Evolutionary conservation across 768 basidiomycete genomes (phyloP), one percentile per base, ranked within the genome.

Genomic region (Termitomyces sp.): DNA sequence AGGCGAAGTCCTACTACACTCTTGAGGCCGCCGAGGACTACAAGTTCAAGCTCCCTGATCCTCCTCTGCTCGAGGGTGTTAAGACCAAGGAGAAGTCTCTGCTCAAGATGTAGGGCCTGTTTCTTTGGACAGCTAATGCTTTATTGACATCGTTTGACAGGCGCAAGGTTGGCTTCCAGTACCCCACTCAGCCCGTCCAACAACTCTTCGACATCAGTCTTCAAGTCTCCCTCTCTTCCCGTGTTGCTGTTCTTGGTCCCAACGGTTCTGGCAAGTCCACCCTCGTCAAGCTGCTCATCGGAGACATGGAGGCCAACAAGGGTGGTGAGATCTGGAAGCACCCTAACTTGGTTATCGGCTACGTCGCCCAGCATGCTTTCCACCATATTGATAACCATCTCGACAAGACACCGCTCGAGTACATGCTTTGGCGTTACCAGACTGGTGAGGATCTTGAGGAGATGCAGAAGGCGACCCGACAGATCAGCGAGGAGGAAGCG

Each of bases 351-450:
- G 95, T 98, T 76, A 96, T 98, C 60, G 95, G 95, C 68, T 98
- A 98, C 77, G 95, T 98, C 62, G 95, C 95, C 41, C 95, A 98
- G 75, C 95, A 98, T 74, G 95, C 95, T 58, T 98, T 98, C 94
- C 95, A 98, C 80, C 95, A 98, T 73, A 98, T 98, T 68, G 95
- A 98, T 71, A 77, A 93, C 72, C 95, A 98, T 70, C 90, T 98
- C 69, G 95, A 98, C 82, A 96, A 94, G 83, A 98, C 95, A 14
- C 92, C 95, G 48, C 87, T 98, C 65, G 95, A 98, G 77, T 98
- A 98, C 82, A 93, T 98, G 92, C 78, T 98, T 62, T 98, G 95
- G 95, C 94, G 95, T 76, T 98, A 97, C 85, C 95, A 98, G 83
- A 98, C 95, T 56, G 95, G 95, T 72, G 95, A 98, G 74, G 95